Percentiles rank a stretch among this genome's conserved stretches.
phyloP scores from a whole-genome alignment of 1,284 basidiomycete genomes.

The Marasmius fiardii region DNA sequence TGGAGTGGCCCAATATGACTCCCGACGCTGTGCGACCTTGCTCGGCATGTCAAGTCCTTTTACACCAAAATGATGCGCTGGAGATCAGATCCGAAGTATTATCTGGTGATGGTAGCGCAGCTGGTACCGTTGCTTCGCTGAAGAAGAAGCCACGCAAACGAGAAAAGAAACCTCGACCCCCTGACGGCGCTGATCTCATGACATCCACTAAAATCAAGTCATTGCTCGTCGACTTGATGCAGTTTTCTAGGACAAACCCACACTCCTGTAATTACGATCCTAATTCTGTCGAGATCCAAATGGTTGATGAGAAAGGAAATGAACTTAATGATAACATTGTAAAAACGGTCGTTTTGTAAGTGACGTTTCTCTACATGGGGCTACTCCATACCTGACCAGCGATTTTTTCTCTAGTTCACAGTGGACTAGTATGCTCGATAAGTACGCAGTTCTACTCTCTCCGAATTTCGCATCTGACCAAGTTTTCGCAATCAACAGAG shows the following conservation, averaged over 20 bases:
- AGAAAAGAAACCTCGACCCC: slow-evolving; percentile 66
- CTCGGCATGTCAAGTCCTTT: slow-evolving; percentile 67
- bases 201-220: slow-evolving; percentile 86
- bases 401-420: slow-evolving; percentile 62
- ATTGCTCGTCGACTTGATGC: slow-evolving; percentile 71
- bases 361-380: slow-evolving; percentile 16
- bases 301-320: slow-evolving; percentile 73
- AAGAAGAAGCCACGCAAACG: slow-evolving; percentile 68
- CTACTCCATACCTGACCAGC: background rate
- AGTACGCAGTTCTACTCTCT: slow-evolving; percentile 39
- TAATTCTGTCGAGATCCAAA: slow-evolving; percentile 62
- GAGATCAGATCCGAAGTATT: slow-evolving; percentile 61
- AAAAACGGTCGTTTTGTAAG: slow-evolving; percentile 93
- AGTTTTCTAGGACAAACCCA: slow-evolving; percentile 76
- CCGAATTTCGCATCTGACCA: slow-evolving; percentile 14
- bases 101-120: slow-evolving; percentile 23
- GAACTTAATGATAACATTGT: slow-evolving; percentile 62
- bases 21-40: slow-evolving; percentile 62
- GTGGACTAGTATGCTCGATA: slow-evolving; percentile 95
- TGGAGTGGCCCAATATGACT: slow-evolving; percentile 74
- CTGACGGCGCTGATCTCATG: slow-evolving; percentile 53
- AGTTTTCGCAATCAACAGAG: slow-evolving; percentile 38
- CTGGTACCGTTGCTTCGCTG: slow-evolving; percentile 22
- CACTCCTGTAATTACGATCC: slow-evolving; percentile 85
- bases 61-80: slow-evolving; percentile 66